Evolutionary conservation across 345 rosid genomes (phyloP), one percentile per base, ranked within the genome.

Genomic region (Pistacia vera): DNA sequence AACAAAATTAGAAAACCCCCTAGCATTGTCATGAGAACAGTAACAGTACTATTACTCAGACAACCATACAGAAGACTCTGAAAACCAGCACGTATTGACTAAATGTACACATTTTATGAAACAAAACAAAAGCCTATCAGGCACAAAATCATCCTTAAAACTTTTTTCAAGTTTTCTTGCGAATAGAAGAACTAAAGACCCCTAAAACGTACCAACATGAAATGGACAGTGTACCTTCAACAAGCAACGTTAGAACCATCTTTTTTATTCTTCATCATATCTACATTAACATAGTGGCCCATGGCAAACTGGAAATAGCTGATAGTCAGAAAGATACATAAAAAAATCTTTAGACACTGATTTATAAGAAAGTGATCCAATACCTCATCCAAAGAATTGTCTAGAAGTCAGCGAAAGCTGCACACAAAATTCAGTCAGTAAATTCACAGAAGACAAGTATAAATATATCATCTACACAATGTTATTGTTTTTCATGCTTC

Each of bases 371-470:
- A 72, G 11, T 28, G 20, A 14, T 30, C 14, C 38, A 59, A 30
- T 81, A 91, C 98, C 97, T 94, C 98, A 63, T 94, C 98, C 74
- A 94, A 67, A 12, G 97, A 75, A 46, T 94, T 94, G 86, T 94
- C 97, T 11, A 92, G 71, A 80, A 94, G 97, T 81, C 98, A 0
- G 97, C 98, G 36, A 91, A 85, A 79, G 98, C 97, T 84, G 88
- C 82, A 70, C 28, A 20, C 35, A 55, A 46, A 66, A 60, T 44
- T 20, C 5, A 38, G 51, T 62, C 17, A 63, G n/a, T 35, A 74
- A 25, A 38, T 69, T 56, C 46, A 30, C 49, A 78, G 28, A 36
- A 13, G 36, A 61, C 13, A 17, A 77, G 9, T n/a, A 22, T 22
- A 35, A 5, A n/a, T 35, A 6, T 55, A 30, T 3, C 18, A 16